Base-by-base conservation (phyloP, 192 early-diverging fungal species). In the Diversispora epigaea region DNA sequence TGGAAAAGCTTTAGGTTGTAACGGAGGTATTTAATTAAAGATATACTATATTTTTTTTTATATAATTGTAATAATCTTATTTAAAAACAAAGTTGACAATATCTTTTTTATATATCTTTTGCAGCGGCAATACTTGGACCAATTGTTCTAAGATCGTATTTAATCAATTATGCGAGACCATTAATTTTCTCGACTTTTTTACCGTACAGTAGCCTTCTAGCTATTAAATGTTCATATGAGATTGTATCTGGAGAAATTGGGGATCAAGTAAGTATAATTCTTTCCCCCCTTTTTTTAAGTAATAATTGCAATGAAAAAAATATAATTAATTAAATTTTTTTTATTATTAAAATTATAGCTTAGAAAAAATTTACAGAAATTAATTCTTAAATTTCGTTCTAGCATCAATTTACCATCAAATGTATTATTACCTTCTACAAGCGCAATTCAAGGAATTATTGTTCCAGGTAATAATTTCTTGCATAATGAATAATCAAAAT, bases 161-260 rank as follows among this genome's bases (percentile, higher is more conserved):
- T 95, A 41, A 85, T 93, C 73, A 95, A 95, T 73, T 95, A 95
- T 71, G 91, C 91, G 4, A 81, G 92, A 21, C 91, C 93, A 0
- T 72, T 93, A 19, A 90, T 95, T 41, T 95, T 92, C 77, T 92
- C 91, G 0, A 95, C 93, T 1, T 92, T 93, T 61, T 84, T 92
- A 67, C 78, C 92, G 1, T 83, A 80, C 45, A 91, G 87, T 71
- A 86, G 82, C 22, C 81, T 95, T 10, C 79, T 91, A 10, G 83
- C 89, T 41, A 87, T 94, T 65, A 83, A 85, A 60, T 85, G 83
- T 68, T 86, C 93, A 11, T 94, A 94, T 68, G 70, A 87, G 15
- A 67, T 87, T 57, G 73, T 94, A 72, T 79, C 83, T 9, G 58
- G 79, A 49, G 82, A 90, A 6, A 79, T 81, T 57, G 83, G 88